Evolutionary conservation across 2,329 filamentous ascomycete genomes (phyloP).

Genomic region (Stachybotrys chartarum): DNA sequence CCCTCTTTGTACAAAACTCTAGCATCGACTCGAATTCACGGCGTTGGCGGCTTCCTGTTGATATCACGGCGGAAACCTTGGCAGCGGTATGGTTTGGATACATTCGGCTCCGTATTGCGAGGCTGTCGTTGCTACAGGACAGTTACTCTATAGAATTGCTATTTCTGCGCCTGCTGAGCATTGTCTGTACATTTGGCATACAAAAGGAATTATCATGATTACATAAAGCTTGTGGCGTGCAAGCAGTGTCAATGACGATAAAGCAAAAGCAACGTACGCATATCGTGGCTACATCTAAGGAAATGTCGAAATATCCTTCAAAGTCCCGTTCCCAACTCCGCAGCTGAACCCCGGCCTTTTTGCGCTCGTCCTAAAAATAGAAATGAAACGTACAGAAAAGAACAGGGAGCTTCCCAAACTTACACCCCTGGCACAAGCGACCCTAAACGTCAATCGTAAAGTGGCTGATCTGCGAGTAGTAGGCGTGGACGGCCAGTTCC

Average conservation of each 20-base stretch:
- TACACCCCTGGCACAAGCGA: constrained; percentile 31
- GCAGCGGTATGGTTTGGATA: neutral
- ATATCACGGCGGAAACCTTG: neutral
- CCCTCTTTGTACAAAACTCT: neutral
- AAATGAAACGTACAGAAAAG: neutral
- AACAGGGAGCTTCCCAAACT: constrained; percentile 2
- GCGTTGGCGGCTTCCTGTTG: neutral
- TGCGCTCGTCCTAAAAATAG: neutral
- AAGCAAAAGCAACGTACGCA: no score
- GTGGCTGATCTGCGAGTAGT: constrained; percentile 68
- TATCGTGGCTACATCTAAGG: no score
- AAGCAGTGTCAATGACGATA: no score
- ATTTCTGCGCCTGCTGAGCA: no score
- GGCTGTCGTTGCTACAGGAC: neutral
- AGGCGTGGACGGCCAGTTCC: constrained; percentile 62
- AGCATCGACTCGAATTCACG: neutral
- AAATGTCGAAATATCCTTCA: neutral
- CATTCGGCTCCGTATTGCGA: neutral
- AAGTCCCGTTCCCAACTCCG: neutral
- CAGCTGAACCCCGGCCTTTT: neutral
- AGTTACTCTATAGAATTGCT: no score
- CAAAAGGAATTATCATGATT: no score
- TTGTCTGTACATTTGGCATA: no score
- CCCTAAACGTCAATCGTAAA: constrained; percentile 50
- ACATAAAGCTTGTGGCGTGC: no score